Percentiles rank a stretch among this genome's conserved stretches.
phyloP scores from a whole-genome alignment of 1,284 basidiomycete genomes.

The Gomphus bonarii region DNA sequence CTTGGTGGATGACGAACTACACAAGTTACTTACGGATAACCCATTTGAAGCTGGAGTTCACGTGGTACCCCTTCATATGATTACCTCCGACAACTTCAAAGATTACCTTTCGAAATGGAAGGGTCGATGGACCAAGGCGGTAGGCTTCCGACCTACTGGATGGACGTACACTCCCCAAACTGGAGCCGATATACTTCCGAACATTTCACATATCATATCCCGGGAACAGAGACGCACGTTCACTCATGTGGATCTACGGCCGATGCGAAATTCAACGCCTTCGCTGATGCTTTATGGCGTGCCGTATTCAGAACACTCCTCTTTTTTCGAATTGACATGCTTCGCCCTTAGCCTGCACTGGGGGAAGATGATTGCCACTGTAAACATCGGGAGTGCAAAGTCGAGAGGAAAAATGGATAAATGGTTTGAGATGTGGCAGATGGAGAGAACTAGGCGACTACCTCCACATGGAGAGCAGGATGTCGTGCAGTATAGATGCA shows the following conservation, averaged over 20 bases:
- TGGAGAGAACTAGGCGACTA: constrained; percentile 56
- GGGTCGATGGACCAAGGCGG: constrained; percentile 60
- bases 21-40: constrained; percentile 68
- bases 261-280: constrained; percentile 62
- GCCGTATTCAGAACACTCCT: constrained; percentile 94
- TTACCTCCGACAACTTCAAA: constrained; percentile 72
- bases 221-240: constrained; percentile 58
- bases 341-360: constrained; percentile 82
- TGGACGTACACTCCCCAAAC: constrained; percentile 78
- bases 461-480: constrained; percentile 31
- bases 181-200: constrained; percentile 51
- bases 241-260: constrained; percentile 54
- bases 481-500: constrained; percentile 47
- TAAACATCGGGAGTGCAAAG: constrained; percentile 79
- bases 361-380: constrained; percentile 88
- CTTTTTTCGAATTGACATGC: constrained; percentile 88
- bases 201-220: constrained; percentile 57
- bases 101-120: constrained; percentile 72
- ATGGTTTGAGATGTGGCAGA: constrained; percentile 84
- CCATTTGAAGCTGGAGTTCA: constrained; percentile 78
- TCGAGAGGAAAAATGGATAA: constrained; percentile 76
- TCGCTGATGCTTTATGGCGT: constrained; percentile 75
- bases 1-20: constrained; percentile 74
- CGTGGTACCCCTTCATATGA: constrained; percentile 70
- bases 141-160: constrained; percentile 89